Base-by-base conservation (phyloP, 78 protist genomes). In the Dictyostelium firmibasis region DNA sequence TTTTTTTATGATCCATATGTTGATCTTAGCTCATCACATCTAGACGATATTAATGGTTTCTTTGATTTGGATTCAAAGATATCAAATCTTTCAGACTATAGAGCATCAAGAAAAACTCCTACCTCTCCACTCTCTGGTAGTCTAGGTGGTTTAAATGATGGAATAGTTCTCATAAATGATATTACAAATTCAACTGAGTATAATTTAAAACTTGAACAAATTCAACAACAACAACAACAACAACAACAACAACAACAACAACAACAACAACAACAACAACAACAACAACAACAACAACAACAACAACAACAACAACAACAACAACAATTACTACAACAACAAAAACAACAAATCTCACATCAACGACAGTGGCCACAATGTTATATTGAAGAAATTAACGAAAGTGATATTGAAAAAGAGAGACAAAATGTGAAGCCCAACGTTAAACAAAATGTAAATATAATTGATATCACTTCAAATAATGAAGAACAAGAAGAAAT, bases 1-100 rank as follows among this genome's bases (percentile, higher is more conserved):
- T 31, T 72, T 69, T 14, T 29, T 31, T 72, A 33, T 20, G 79
- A 72, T 16, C 43, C 79, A 33, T 72, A 33, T 14, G 44, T 33
- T 18, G 79, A 72, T 33, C 3, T 72, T 1, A 18, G 27, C 20
- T 72, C 79, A 16, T 29, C 38, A 14, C 38, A 72, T 72, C 4
- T 72, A 3, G 79, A 72, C 16, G 36, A 72, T 31, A 72, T 72
- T 1, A 11, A 13, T 33, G 79, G 79, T 72, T 72, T 72, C 41
- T 72, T 72, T 33, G 79, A 72, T 72, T 72, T 72, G 20, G 79
- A 72, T 33, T 72, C 79, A 72, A 72, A 72, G 38, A 33, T 72
- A 29, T 10, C 79, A 33, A 72, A 72, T 72, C 36, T 72, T 3
- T 25, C 10, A 72, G 79, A 72, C 16, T 33, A 72, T 11, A 72